Evolutionary conservation across 768 basidiomycete species (phyloP), one percentile per base, ranked within the genome.

Genomic region (Chalciporus sphaerocephalus): DNA sequence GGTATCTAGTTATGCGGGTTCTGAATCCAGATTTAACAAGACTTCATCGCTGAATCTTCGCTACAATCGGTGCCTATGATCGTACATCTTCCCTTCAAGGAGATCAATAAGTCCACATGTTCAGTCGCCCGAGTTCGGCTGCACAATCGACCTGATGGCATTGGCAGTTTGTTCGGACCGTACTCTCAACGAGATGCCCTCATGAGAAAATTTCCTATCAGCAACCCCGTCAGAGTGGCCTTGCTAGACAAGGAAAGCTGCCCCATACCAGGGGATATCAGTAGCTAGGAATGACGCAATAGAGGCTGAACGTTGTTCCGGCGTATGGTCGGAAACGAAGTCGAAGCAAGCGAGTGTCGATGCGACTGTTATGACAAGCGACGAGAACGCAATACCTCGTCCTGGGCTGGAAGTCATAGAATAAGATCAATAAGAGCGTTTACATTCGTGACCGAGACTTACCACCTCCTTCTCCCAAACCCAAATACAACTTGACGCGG

Each of bases 391-490:
- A 4, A 46, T 46, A 5, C 44, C 44, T 33, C 27, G 44, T 13
- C 44, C 44, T 6, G 44, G 44, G 18, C 44, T 46, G 37, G 15
- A 7, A n/a, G n/a, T 15, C 5, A 6, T 4, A n/a, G 30, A 15
- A n/a, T 15, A 32, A 32, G n/a, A 15, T 32, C 30, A n/a, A n/a
- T n/a, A 32, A 6, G n/a, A 6, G 15, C 9, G 30, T 32, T 32
- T 6, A 15, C 15, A 6, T 3, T 3, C 32, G 32, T 13, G 33
- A 34, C 15, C 5, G 23, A 42, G 22, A 25, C 38, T 39, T 23
- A 46, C 44, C 44, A 46, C 5, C 28, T 38, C 38, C 44, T 46
- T 39, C 44, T 46, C 17, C 44, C 44, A 39, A 46, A 46, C 16
- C 44, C 44, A 23, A 46, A 46, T 18, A 46, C 6, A 9, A 46